phyloP scores from a whole-genome alignment of 2,329 filamentous ascomycete species.

The Aspergillus sp. region DNA sequence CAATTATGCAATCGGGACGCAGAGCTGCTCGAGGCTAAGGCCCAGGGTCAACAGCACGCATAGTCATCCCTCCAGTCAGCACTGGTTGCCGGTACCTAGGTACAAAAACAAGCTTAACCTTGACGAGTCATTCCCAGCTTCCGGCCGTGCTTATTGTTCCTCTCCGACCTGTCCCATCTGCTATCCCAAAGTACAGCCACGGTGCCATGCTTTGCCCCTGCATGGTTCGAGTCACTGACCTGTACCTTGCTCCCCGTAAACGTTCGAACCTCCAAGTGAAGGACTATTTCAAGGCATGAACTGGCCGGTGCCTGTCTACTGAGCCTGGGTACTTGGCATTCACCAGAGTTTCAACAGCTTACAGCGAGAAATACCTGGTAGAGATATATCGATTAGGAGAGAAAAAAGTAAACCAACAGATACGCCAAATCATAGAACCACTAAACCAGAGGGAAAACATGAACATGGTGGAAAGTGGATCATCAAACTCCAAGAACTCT shows the following conservation, averaged over 20 bases:
- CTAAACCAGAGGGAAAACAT: constrained; percentile 16
- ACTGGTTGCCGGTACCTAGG: not conserved
- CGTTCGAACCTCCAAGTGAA: not conserved
- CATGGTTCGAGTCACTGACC: not conserved
- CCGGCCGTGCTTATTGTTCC: not conserved
- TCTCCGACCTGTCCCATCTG: not conserved
- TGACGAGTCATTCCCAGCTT: not conserved
- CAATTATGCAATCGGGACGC: not conserved
- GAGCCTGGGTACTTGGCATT: not conserved
- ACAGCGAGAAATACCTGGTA: not conserved
- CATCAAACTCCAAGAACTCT: constrained; percentile 32
- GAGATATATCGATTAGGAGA: constrained; percentile 1
- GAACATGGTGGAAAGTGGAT: constrained; percentile 19
- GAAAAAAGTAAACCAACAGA: constrained; percentile 2
- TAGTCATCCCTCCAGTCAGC: not conserved
- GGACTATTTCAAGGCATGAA: not conserved
- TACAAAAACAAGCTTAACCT: not conserved
- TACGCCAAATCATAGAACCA: constrained; percentile 4
- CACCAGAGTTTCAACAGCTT: not conserved
- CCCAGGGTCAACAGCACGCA: not conserved
- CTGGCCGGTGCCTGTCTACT: not conserved
- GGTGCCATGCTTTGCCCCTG: not conserved
- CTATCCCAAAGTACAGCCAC: not conserved
- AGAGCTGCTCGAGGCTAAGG: not conserved
- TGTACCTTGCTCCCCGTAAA: not conserved